Base-by-base conservation (phyloP, 202 grass and related monocot genomes). In the Zizania palustris region DNA sequence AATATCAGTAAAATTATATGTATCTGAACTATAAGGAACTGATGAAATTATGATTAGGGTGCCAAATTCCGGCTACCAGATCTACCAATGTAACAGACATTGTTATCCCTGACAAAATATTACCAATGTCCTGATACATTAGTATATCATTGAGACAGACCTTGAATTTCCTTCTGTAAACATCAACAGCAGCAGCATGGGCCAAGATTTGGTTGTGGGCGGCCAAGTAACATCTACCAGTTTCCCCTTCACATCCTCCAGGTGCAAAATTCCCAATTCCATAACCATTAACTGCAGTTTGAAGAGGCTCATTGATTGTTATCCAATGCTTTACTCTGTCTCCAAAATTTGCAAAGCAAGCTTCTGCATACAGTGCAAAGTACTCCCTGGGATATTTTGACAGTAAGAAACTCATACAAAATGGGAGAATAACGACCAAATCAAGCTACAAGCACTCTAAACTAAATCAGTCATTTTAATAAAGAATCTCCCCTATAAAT, bases 251-350 rank as follows among this genome's bases (percentile, higher is more conserved):
- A 48, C 81, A 80, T 82, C 67, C 76, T 84, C 96, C 96, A 42
- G 96, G 96, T 79, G 96, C 96, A 83, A 99, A 95, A 56, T 71
- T 45, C 76, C 96, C 96, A 87, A 73, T 68, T 41, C 85, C 96
- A 87, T 99, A 99, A 81, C 72, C 96, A 89, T 92, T 99, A 40
- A 99, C 57, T 56, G 91, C 45, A 83, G 96, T 99, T 88, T 99
- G 96, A 74, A 94, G 89, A 76, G 96, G 96, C 81, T 99, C 96
- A 76, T 99, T 99, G 77, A 99, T 87, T 79, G 96, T 96, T 66
- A 96, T 84, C 96, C 96, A 99, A 69, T 70, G 87, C 81, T 99
- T 96, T 66, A 99, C 96, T 86, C 92, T 99, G 68, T 99, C 96
- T 48, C 96, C 96, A 79, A 99, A 99, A 76, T 80, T 92, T 56